Base-by-base conservation (phyloP, 2,329 filamentous ascomycete genomes). In the Paracamarosporium sp. region DNA sequence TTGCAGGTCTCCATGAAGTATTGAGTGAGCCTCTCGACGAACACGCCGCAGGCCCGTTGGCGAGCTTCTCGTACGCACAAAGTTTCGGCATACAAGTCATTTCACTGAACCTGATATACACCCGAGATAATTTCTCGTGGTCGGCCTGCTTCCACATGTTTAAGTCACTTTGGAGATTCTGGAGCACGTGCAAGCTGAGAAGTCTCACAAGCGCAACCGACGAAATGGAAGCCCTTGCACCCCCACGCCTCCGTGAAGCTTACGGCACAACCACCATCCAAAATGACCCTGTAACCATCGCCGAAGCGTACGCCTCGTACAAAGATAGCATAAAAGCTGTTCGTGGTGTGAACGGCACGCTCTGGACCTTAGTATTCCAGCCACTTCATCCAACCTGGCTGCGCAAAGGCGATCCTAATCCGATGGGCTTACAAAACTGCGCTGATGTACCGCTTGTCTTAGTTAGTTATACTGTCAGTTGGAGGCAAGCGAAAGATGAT, bases 381-480 rank as follows among this genome's bases (percentile, higher is more conserved):
- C 60, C 65, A 5, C 45, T 67, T 28, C 44, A 60, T 4, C 60
- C 63, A 20, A 50, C 47, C 2, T 69, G 62, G 64, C 57, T 59
- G 12, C 50, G 52, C 20, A 66, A 59, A 35, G 62, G 60, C 12
- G 61, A 65, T 27, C 25, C 35, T 2, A 65, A 64, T 12, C 44
- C 59, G 3, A 58, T 67, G 2, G 65, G 67, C 0, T 47, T 69
- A 1, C 47, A 60, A 1, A 35, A 50, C 2, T 56, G 52, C 3
- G 17, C 58, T 3, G 52, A 65, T 27, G 67, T 74, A 22, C 61
- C 71, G 31, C 68, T 78, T 11, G 64, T 78, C 0, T 61, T 73
- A 27, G 66, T 76, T 3, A 69, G 62, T 20, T 75, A 78, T 41
- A 76, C 71, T 1, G 66, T 75, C 2, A 73, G 76, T 27, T 77